These are phyloP conservation scores for Dictyostelium capitatum DNA, from an alignment of 78 protist species.

Conservation along the genomic window DNA sequence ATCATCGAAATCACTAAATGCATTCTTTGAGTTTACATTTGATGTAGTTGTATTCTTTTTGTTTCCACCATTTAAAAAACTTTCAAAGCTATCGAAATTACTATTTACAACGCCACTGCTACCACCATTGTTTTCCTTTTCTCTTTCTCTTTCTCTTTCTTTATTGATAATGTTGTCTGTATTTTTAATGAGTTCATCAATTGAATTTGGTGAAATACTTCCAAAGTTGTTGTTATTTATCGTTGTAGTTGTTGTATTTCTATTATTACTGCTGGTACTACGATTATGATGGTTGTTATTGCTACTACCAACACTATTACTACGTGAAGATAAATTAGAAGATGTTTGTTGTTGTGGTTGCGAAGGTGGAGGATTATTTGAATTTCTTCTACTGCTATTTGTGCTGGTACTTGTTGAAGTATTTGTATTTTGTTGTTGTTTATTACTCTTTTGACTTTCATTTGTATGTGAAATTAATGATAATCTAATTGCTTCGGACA, in stretches of 20 bases:
- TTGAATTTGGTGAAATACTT: slow-evolving; percentile 6
- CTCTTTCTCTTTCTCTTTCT: not conserved
- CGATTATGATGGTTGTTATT: not conserved
- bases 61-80: too few relatives aligned
- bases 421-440: not conserved
- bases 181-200: not conserved
- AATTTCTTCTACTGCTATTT: slow-evolving; percentile 1
- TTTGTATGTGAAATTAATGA: slow-evolving; percentile 28
- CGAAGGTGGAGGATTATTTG: not conserved
- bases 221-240: not conserved
- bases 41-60: not conserved
- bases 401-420: not conserved
- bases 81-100: not conserved
- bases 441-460: slow-evolving; percentile 8
- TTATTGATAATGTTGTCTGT: not conserved
- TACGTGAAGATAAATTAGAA: not conserved
- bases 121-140: not conserved
- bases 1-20: slow-evolving; percentile 3
- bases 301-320: not conserved
- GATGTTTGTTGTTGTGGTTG: not conserved
- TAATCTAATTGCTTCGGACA: slow-evolving; percentile 63
- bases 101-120: not conserved
- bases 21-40: not conserved
- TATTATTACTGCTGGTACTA: not conserved
- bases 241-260: not conserved